Conservation (phyloP, 148 eudicot species). For the Drosera capensis region DNA sequence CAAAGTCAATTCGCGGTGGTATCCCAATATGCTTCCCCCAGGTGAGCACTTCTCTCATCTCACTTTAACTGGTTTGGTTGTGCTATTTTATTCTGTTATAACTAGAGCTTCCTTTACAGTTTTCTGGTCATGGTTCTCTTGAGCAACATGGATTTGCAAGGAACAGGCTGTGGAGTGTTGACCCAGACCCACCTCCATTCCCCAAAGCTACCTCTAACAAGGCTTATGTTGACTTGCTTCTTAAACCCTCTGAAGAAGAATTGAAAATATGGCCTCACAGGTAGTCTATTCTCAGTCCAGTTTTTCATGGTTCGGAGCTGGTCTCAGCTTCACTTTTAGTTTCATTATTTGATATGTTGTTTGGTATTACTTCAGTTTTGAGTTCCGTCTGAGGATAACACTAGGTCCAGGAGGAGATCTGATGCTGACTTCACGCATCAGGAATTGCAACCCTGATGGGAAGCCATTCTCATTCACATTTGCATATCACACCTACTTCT, state of each 20-base stretch:
- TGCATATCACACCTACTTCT: constrained; percentile 88
- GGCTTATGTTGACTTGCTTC: constrained; percentile 61
- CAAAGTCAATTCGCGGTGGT: constrained; percentile 95
- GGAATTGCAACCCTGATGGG: constrained; percentile 59
- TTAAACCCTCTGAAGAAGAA: constrained; percentile 76
- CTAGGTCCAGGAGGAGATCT: constrained; percentile 82
- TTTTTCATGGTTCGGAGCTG: background rate
- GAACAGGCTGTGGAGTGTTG: constrained; percentile 72
- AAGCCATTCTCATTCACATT: constrained; percentile 75
- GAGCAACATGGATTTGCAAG: constrained; percentile 89
- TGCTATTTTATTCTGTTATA: background rate
- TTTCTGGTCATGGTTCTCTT: constrained; percentile 52
- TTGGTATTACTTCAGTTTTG: constrained; percentile 36
- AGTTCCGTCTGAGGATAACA: constrained; percentile 68
- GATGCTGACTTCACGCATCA: constrained; percentile 71
- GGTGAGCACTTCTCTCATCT: constrained; percentile 21
- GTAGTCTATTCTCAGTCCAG: constrained; percentile 15
- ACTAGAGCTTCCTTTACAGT: constrained; percentile 26
- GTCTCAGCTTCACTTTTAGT: background rate
- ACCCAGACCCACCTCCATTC: constrained; percentile 44
- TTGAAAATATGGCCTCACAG: constrained; percentile 77
- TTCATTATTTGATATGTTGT: background rate
- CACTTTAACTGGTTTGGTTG: background rate
- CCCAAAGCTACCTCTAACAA: constrained; percentile 34
- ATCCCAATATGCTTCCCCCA: constrained; percentile 96